These are phyloP conservation scores for Gamarada debralockiae DNA, from an alignment of 495 filamentous ascomycete genomes.

Conservation along the genomic window DNA sequence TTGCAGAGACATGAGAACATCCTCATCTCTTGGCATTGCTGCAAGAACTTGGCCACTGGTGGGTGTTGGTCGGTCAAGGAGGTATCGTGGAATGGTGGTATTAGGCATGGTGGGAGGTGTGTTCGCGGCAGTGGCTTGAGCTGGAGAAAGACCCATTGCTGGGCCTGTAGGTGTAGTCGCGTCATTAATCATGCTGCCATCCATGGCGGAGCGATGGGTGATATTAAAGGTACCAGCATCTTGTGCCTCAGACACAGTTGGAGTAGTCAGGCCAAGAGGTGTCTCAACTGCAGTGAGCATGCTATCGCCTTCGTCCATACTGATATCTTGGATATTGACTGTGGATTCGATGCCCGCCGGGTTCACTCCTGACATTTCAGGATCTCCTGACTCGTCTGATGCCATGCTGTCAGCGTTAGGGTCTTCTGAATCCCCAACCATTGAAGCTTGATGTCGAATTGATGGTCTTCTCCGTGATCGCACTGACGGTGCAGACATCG, in stretches of 20 bases:
- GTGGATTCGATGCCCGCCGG: conserved; percentile 43
- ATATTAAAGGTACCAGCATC: conserved; percentile 88
- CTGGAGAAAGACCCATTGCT: conserved; percentile 71
- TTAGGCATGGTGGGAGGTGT: conserved; percentile 66
- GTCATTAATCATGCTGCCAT: conserved; percentile 79
- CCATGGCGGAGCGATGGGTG: conserved; percentile 81
- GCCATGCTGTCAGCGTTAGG: conserved; percentile 74
- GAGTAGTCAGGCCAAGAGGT: conserved; percentile 67
- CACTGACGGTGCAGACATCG: conserved; percentile 39
- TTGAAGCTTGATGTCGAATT: conserved; percentile 83
- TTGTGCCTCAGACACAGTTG: conserved; percentile 66
- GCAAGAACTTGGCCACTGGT: conserved; percentile 67
- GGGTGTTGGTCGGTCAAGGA: conserved; percentile 60
- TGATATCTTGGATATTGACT: conserved; percentile 75
- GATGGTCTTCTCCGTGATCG: conserved; percentile 61
- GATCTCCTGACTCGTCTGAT: conserved; percentile 59
- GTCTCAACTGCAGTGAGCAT: conserved; percentile 76
- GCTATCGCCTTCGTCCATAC: conserved; percentile 69
- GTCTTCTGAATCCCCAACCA: conserved; percentile 84
- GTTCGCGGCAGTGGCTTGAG: conserved; percentile 67
- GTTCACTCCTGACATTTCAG: conserved; percentile 56
- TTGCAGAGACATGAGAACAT: conserved; percentile 97
- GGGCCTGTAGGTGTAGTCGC: conserved; percentile 52
- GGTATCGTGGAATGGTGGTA: conserved; percentile 63
- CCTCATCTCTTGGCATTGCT: conserved; percentile 92